A percentile compares a stretch with the other conserved stretches of the same genome.
Evolutionary conservation across 2,329 filamentous ascomycete genomes (phyloP).

Genomic region (Ambrosiella beaveri): DNA sequence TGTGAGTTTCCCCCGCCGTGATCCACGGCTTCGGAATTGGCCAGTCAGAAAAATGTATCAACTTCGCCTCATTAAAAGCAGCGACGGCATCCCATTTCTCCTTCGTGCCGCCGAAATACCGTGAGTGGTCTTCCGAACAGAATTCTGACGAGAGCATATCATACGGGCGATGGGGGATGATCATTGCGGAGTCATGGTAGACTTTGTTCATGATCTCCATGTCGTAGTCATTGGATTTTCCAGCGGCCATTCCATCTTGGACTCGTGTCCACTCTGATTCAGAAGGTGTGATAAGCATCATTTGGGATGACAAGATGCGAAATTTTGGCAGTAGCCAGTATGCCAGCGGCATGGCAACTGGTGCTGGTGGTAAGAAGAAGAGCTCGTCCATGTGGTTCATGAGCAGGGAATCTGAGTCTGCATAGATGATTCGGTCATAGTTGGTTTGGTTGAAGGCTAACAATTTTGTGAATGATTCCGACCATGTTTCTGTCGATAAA

Average conservation of each 20-base stretch:
- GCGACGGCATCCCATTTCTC: conserved; percentile 37
- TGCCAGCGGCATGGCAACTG: conserved; percentile 52
- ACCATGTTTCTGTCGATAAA: conserved; percentile 29
- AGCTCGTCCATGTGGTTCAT: conserved; percentile 48
- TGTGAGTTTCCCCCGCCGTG: conserved; percentile 13
- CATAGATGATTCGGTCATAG: conserved; percentile 32
- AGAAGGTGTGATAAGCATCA: conserved; percentile 46
- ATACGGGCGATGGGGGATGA: conserved; percentile 47
- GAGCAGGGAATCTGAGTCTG: conserved; percentile 43
- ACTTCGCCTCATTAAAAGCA: conserved; percentile 39
- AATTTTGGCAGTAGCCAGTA: conserved; percentile 44
- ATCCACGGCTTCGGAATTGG: conserved; percentile 36
- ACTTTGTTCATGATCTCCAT: conserved; percentile 52
- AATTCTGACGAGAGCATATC: conserved; percentile 46
- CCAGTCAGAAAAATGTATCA: conserved; percentile 25
- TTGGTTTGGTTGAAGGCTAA: conserved; percentile 48
- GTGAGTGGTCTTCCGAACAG: conserved; percentile 29
- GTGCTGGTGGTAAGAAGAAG: conserved; percentile 42
- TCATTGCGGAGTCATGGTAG: conserved; percentile 38
- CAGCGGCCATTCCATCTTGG: conserved; percentile 15
- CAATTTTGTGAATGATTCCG: conserved; percentile 48
- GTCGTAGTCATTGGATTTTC: conserved; percentile 32
- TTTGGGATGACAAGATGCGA: conserved; percentile 39
- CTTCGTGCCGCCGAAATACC: conserved; percentile 22
- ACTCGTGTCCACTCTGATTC: conserved; percentile 28